Evolutionary conservation across 768 basidiomycete genomes (phyloP).

Genomic region (Suillus occidentalis): DNA sequence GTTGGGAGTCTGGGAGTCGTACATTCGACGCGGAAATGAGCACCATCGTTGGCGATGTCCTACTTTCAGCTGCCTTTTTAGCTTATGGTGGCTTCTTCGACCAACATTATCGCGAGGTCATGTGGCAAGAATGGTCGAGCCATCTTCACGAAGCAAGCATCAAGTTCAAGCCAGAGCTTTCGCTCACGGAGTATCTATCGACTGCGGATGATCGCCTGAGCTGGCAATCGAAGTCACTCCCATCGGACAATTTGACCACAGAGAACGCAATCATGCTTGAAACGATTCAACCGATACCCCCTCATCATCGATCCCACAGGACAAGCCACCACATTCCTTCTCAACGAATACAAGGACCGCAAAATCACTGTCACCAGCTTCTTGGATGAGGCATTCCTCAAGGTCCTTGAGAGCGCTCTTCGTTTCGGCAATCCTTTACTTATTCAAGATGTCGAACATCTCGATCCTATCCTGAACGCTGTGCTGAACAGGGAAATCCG

Average conservation of each 20-base stretch:
- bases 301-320: conserved; percentile 98
- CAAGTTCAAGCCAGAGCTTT: conserved; percentile 89
- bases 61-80: conserved; percentile 93
- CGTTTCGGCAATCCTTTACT: conserved; percentile 97
- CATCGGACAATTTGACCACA: conserved; percentile 91
- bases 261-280: conserved; percentile 99
- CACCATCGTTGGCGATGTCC: conserved; percentile 95
- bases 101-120: conserved; percentile 94
- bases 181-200: conserved; percentile 93
- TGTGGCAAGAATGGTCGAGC: conserved; percentile 94
- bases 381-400: conserved; percentile 97
- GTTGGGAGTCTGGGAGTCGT: conserved; percentile 94
- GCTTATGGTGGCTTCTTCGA: conserved; percentile 99
- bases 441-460: conserved; percentile 96
- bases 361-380: conserved; percentile 99
- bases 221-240: conserved; percentile 96
- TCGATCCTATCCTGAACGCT: conserved; percentile 96
- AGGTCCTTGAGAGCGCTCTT: conserved; percentile 96
- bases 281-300: conserved; percentile 96
- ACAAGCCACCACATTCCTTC: conserved; percentile 91
- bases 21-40: conserved; percentile 98
- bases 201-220: conserved; percentile 93
- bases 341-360: conserved; percentile 92
- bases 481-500: conserved; percentile 97
- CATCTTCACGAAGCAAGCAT: conserved; percentile 89